A percentile compares a stretch with the other conserved stretches of the same genome.
phyloP scores from a whole-genome alignment of 2,329 filamentous ascomycete species.

The Stenocarpella maydis region DNA sequence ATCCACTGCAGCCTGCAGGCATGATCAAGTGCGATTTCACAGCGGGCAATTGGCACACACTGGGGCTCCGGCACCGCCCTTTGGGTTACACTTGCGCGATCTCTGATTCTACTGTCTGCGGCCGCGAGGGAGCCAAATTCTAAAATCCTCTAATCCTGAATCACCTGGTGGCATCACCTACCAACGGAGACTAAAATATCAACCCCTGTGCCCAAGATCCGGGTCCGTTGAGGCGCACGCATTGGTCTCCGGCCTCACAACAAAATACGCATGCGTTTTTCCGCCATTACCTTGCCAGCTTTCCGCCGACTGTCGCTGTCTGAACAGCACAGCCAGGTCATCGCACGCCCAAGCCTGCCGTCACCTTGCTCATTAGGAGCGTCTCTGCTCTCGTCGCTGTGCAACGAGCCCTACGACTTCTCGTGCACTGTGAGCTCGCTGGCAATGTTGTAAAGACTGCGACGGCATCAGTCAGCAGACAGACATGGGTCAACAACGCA shows the following conservation, averaged over 20 bases:
- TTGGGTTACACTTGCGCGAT: slow-evolving; percentile 13
- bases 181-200: neutral
- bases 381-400: neutral
- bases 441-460: slow-evolving; percentile 38
- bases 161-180: slow-evolving; percentile 1
- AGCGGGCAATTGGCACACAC: neutral
- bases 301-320: neutral
- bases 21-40: neutral
- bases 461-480: slow-evolving; percentile 17
- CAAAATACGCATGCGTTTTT: neutral
- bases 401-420: neutral
- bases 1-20: slow-evolving; percentile 7
- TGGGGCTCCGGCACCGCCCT: neutral
- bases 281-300: neutral
- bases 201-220: neutral
- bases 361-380: neutral
- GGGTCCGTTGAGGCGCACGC: neutral
- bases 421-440: slow-evolving; percentile 29
- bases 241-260: neutral
- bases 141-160: slow-evolving; percentile 20
- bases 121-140: neutral
- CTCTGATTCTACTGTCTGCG: slow-evolving; percentile 8
- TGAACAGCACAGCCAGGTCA: neutral
- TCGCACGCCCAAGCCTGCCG: neutral
- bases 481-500: neutral